Evolutionary conservation across 2,329 filamentous ascomycete species (phyloP), one percentile per base, ranked within the genome.

Genomic region (Leptographium flavum): DNA sequence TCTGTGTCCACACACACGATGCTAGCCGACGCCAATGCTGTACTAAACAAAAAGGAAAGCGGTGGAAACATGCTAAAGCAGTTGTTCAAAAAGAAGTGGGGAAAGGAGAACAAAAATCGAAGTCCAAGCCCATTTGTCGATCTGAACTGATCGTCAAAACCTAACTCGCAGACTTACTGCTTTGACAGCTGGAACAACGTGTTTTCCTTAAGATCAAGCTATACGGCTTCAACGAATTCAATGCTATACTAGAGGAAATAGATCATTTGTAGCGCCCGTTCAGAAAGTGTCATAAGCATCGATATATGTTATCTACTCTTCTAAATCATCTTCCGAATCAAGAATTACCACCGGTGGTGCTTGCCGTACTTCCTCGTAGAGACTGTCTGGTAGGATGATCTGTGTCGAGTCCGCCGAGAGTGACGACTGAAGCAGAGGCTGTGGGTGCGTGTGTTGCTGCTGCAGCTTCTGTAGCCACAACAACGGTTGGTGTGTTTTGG

Each of bases 31-130:
- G 13, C 13, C 10, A 21, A 21, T 14, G 15, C 35, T 17, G 7
- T n/a, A 11, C 35, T 13, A 3, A n/a, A 35, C 2, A 63, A 63
- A 49, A 68, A 65, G 53, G 60, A 55, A 11, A 2, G 15, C n/a
- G 17, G 22, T 8, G 14, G 33, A 4, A 76, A 68, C 54, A 73
- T 77, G 71, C 65, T 79, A 50, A 77, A 76, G 62, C 60, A 66
- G 3, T 51, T 78, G 47, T 77, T 79, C 56, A 73, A 71, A 63
- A 70, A 65, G 60, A 75, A 72, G 60, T 71, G 71, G 58, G 63
- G 68, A 21, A 64, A 60, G 54, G 66, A 67, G 32, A 62, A 63
- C 45, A 59, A 59, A 40, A 56, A 58, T 30, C 21, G 39, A 11
- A n/a, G 28, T 2, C n/a, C 23, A 33, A 2, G 14, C 15, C 6